These are phyloP conservation scores for Parietaria judaica DNA, from an alignment of 306 rosid species.

Conservation along the genomic window DNA sequence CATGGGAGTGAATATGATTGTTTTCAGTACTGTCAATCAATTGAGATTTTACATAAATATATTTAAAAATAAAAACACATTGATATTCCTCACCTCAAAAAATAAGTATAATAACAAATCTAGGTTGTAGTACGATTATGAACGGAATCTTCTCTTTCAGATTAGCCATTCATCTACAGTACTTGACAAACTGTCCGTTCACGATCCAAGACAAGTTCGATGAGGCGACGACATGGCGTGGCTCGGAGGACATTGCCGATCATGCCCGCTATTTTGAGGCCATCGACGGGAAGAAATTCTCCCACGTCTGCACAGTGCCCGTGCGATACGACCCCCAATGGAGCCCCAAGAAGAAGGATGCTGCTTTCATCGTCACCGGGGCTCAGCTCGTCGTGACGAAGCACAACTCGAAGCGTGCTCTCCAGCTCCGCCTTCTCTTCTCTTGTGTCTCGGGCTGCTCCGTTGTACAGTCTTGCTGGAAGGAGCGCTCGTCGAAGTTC, in stretches of 20 bases:
- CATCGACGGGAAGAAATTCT: slow-evolving; percentile 48
- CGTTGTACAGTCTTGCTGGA: slow-evolving; percentile 55
- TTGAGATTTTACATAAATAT: too few relatives aligned
- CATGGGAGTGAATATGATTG: too few relatives aligned
- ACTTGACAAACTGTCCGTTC: slow-evolving; percentile 48
- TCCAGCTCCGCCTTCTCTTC: slow-evolving; percentile 65
- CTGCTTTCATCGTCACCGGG: slow-evolving; percentile 65
- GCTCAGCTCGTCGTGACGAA: slow-evolving; percentile 67
- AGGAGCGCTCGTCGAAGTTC: slow-evolving; percentile 33
- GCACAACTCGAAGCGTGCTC: slow-evolving; percentile 47
- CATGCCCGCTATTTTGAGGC: slow-evolving; percentile 46
- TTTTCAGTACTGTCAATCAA: too few relatives aligned
- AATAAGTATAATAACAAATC: too few relatives aligned
- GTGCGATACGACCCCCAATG: slow-evolving; percentile 51
- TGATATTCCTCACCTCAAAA: too few relatives aligned
- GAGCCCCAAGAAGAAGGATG: slow-evolving; percentile 26
- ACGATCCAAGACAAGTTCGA: slow-evolving; percentile 41
- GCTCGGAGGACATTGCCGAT: slow-evolving; percentile 47
- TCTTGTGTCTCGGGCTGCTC: slow-evolving; percentile 41
- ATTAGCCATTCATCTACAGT: slow-evolving; percentile 83
- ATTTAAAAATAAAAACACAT: too few relatives aligned
- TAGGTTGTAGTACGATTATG: too few relatives aligned
- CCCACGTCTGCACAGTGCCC: slow-evolving; percentile 65
- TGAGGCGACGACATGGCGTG: slow-evolving; percentile 42
- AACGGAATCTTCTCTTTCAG: slow-evolving; percentile 19